These are phyloP conservation scores for Penicillium lividum DNA, from an alignment of 495 filamentous ascomycete species.

Conservation along the genomic window DNA sequence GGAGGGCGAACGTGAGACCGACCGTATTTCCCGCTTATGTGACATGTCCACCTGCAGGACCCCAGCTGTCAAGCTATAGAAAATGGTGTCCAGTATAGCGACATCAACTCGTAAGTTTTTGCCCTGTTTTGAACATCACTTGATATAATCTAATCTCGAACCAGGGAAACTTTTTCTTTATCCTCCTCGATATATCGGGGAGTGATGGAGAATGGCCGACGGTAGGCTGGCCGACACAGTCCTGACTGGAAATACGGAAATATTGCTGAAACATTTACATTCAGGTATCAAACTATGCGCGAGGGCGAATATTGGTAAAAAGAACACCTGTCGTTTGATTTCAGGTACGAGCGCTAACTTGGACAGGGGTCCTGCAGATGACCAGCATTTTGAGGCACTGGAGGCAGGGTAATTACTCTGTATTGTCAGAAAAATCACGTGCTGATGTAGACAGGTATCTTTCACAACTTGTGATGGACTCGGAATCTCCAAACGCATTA, in stretches of 20 bases:
- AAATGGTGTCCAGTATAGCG: not conserved
- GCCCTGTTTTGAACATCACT: not conserved
- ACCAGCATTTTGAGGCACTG: constrained; percentile 28
- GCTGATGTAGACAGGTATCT: constrained; percentile 11
- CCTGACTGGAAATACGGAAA: not conserved
- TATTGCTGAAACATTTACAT: not conserved
- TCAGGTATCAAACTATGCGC: constrained; percentile 11
- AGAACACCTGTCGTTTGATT: not conserved
- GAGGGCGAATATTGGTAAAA: constrained; percentile 9
- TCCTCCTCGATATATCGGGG: constrained; percentile 22
- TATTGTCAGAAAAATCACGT: not conserved
- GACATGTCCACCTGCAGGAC: not conserved
- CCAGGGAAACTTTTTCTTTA: constrained; percentile 21
- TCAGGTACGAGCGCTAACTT: not conserved
- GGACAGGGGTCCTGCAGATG: constrained; percentile 20
- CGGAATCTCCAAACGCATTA: constrained; percentile 5
- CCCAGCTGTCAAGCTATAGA: not conserved
- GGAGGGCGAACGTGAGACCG: not conserved
- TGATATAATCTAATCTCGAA: not conserved
- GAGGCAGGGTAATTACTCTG: constrained; percentile 7
- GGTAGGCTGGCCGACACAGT: constrained; percentile 6
- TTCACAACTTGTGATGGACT: constrained; percentile 7
- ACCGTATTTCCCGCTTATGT: not conserved
- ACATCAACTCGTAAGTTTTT: not conserved
- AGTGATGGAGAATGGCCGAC: constrained; percentile 24